Conservation (phyloP, 352 stramenopile species). For the Halophytophthora batemanensis region DNA sequence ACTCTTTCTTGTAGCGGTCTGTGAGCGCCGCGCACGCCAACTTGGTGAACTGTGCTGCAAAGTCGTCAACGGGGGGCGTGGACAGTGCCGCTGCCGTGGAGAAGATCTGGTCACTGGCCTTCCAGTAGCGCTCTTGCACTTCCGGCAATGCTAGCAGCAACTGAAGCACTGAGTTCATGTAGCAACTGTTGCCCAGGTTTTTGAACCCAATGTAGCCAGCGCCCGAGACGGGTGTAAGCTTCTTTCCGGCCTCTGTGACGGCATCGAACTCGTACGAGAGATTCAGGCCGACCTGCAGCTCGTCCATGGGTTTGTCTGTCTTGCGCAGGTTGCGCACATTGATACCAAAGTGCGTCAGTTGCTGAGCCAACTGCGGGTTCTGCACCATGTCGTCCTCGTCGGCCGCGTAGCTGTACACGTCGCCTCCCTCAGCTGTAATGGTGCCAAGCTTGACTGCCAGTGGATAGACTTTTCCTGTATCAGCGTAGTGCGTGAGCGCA, state of each 20-base stretch:
- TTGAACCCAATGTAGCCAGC: conserved; percentile 94
- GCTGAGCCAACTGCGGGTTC: conserved; percentile 93
- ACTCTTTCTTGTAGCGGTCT: conserved; percentile 81
- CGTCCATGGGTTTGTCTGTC: conserved; percentile 98
- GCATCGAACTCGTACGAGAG: conserved; percentile 97
- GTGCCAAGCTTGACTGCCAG: conserved; percentile 98
- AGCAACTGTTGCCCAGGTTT: conserved; percentile 99
- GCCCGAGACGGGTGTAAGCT: conserved; percentile 89
- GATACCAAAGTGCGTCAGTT: conserved; percentile 96
- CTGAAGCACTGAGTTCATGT: conserved; percentile 98
- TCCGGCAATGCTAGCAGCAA: conserved; percentile 87
- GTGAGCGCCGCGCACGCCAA: conserved; percentile 85
- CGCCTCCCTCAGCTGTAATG: conserved; percentile 93
- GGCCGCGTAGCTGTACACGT: conserved; percentile 98
- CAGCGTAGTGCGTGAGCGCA: conserved; percentile 95
- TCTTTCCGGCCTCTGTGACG: conserved; percentile 96
- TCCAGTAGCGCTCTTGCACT: conserved; percentile 68
- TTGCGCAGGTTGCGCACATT: conserved; percentile 93
- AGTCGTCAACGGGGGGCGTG: conserved; percentile 60
- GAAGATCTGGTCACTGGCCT: conserved; percentile 59
- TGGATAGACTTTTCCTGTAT: conserved; percentile 92
- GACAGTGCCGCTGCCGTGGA: conserved; percentile 24
- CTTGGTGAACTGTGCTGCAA: conserved; percentile 93
- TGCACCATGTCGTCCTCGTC: conserved; percentile 98
- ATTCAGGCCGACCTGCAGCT: conserved; percentile 98